A percentile compares a stretch with the other conserved stretches of the same genome.
Evolutionary conservation across 768 basidiomycete species (phyloP).

Genomic region (Auriscalpium microsporum): DNA sequence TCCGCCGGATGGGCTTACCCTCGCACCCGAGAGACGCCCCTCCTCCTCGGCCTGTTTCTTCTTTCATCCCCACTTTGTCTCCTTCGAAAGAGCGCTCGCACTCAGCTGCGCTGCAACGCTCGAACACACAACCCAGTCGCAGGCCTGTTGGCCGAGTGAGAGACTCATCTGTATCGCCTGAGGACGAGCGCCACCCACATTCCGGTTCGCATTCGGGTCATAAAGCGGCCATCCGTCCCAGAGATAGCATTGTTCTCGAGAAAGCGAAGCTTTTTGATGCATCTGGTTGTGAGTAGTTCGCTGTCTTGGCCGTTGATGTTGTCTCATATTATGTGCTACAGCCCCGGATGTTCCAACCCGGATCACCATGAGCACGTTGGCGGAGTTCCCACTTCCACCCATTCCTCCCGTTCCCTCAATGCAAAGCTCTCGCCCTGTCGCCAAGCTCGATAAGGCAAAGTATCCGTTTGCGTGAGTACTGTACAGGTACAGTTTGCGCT

Average conservation of each 20-base stretch:
- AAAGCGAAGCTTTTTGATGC: constrained; percentile 13
- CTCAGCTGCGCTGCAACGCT: neutral
- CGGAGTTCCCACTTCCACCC: constrained; percentile 23
- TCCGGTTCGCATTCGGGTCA: neutral
- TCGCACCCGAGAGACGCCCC: neutral
- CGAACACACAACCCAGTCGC: neutral
- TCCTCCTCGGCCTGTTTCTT: neutral
- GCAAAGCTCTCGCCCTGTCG: constrained; percentile 7
- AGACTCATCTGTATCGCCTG: neutral
- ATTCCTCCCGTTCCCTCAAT: constrained; percentile 24
- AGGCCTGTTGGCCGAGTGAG: neutral
- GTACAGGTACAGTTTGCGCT: no score
- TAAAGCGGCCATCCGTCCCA: constrained; percentile 1
- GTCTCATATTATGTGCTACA: constrained; percentile 13
- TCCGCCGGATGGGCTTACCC: constrained; percentile 3
- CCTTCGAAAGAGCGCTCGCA: neutral
- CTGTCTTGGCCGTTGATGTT: no score
- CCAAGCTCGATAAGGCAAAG: constrained; percentile 23
- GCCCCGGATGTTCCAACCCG: constrained; percentile 3
- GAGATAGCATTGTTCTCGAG: constrained; percentile 18
- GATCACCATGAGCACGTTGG: constrained; percentile 3
- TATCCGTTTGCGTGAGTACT: constrained; percentile 19
- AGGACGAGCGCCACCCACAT: neutral
- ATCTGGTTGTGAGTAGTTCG: constrained; percentile 23
- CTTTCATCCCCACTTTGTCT: neutral